These are phyloP conservation scores for Phytophthora cryptogea DNA, from an alignment of 352 stramenopile species.

Conservation along the genomic window DNA sequence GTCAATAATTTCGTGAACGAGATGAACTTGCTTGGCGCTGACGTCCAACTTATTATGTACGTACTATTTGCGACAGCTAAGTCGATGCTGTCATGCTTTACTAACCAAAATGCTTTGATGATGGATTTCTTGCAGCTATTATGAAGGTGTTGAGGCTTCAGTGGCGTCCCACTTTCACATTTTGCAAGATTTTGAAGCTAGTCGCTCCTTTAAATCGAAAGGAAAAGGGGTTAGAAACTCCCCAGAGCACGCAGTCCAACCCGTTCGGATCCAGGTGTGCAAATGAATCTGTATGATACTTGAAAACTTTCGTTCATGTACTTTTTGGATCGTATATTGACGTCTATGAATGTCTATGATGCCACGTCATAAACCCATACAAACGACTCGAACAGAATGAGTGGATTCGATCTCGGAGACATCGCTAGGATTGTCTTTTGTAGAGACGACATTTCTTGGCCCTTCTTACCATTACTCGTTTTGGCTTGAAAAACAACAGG, in stretches of 20 bases:
- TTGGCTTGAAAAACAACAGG: neutral
- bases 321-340: too few relatives aligned
- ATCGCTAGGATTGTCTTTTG: too few relatives aligned
- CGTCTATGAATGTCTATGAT: too few relatives aligned
- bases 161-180: slow-evolving; percentile 48
- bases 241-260: slow-evolving; percentile 38
- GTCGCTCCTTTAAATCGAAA: slow-evolving; percentile 31
- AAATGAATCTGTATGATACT: slow-evolving; percentile 15
- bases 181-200: slow-evolving; percentile 42
- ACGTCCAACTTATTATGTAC: slow-evolving; percentile 52
- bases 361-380: too few relatives aligned
- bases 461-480: neutral
- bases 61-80: slow-evolving; percentile 7
- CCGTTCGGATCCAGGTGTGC: slow-evolving; percentile 35
- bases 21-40: slow-evolving; percentile 32
- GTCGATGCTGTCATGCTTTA: neutral
- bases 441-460: neutral
- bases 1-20: slow-evolving; percentile 48
- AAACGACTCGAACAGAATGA: too few relatives aligned
- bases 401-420: too few relatives aligned
- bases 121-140: slow-evolving; percentile 32
- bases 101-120: slow-evolving; percentile 1
- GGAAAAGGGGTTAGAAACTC: slow-evolving; percentile 27
- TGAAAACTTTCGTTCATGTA: neutral
- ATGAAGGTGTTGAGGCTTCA: slow-evolving; percentile 36